Conservation (phyloP, 805 yeast genomes). For the Alloascoidea africana region DNA sequence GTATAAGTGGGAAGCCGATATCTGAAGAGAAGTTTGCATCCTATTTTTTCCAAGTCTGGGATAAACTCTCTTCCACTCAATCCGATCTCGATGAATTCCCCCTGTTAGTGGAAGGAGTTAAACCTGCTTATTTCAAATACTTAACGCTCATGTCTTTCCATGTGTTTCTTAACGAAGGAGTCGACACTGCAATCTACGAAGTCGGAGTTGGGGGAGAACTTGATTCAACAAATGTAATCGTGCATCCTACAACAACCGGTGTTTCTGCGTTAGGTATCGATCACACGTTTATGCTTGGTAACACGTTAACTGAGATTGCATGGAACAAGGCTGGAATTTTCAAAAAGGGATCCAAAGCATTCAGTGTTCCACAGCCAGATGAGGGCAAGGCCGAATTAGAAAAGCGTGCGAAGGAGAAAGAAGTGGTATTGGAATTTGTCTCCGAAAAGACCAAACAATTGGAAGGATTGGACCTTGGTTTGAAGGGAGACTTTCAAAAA, state of each 20-base stretch:
- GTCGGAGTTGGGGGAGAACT: constrained; percentile 98
- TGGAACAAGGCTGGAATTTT: constrained; percentile 96
- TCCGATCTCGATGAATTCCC: constrained; percentile 52
- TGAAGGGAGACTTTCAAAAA: constrained; percentile 74
- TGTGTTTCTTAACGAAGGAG: constrained; percentile 73
- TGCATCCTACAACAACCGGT: constrained; percentile 71
- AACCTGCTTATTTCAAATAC: constrained; percentile 89
- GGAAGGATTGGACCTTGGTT: constrained; percentile 39
- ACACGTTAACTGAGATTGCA: constrained; percentile 77
- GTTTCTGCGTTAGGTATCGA: constrained; percentile 82
- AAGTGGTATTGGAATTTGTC: constrained; percentile 21
- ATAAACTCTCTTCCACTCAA: constrained; percentile 41
- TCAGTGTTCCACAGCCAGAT: constrained; percentile 45
- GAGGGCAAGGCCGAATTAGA: constrained; percentile 35
- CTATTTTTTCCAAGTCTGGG: constrained; percentile 94
- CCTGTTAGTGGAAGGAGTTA: constrained; percentile 53
- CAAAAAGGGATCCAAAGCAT: constrained; percentile 52
- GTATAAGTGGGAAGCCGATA: constrained; percentile 78
- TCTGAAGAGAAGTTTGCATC: constrained; percentile 66
- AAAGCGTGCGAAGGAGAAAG: constrained; percentile 55
- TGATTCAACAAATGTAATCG: constrained; percentile 88
- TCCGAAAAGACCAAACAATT: constrained; percentile 18
- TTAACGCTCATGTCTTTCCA: constrained; percentile 85
- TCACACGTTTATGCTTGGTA: constrained; percentile 76
- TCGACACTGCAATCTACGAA: constrained; percentile 90